phyloP scores from a whole-genome alignment of 2,329 filamentous ascomycete species.

The Penicillium sp. region DNA sequence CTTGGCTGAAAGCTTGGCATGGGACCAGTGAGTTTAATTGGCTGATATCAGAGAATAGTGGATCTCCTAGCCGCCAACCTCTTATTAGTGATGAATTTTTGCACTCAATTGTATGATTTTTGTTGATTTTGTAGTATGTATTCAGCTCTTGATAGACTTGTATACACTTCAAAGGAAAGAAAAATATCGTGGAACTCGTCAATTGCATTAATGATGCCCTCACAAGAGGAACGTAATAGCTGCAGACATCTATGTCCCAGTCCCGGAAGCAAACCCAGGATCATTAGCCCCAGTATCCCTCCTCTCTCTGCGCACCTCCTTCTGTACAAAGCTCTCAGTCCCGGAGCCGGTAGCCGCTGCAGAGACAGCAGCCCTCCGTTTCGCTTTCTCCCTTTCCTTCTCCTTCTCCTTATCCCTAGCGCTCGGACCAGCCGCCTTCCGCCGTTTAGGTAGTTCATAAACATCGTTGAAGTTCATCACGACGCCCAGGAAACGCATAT shows the following conservation, averaged over 20 bases:
- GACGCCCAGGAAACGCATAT: conserved; percentile 92
- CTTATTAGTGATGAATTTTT: neutral
- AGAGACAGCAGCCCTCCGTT: conserved; percentile 23
- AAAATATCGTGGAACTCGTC: conserved; percentile 8
- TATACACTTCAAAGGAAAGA: conserved; percentile 11
- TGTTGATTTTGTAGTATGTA: neutral
- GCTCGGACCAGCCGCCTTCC: conserved; percentile 33
- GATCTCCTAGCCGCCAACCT: too few species aligned
- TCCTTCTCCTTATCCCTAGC: conserved; percentile 36
- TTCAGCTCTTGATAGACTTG: neutral
- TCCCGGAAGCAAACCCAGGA: neutral
- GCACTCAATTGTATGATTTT: neutral
- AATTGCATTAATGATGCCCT: conserved; percentile 6
- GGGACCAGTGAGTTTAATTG: neutral
- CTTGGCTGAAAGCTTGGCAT: neutral
- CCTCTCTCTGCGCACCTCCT: conserved; percentile 27
- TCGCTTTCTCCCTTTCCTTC: conserved; percentile 21
- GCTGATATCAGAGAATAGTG: neutral
- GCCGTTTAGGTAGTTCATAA: conserved; percentile 73
- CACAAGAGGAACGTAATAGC: neutral
- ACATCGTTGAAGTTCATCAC: conserved; percentile 99
- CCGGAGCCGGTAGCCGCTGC: conserved; percentile 15
- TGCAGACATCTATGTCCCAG: neutral
- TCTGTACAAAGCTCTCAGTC: conserved; percentile 19
- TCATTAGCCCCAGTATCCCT: conserved; percentile 17